Percentiles rank a stretch among this genome's conserved stretches.
Evolutionary conservation across 2,329 filamentous ascomycete species (phyloP).

Genomic region (Endothia cerciana): DNA sequence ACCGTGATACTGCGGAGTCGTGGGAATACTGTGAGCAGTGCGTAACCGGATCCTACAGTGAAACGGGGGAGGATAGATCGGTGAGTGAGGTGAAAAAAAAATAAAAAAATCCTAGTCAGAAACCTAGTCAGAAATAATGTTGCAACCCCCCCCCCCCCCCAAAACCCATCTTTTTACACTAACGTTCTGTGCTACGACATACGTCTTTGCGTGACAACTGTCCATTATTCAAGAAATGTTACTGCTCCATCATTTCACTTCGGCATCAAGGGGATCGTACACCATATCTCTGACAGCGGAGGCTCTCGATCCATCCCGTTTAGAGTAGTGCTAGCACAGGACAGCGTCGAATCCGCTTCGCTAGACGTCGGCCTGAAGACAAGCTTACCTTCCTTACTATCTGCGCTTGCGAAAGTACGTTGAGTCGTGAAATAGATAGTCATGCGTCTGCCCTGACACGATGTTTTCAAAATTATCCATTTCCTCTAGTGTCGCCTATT

Average conservation of each 20-base stretch:
- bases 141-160: no score
- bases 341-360: background rate
- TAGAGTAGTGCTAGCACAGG: background rate
- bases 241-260: no score
- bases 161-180: no score
- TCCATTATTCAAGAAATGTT: no score
- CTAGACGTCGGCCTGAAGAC: background rate
- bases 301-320: background rate
- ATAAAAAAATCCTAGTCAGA: no score
- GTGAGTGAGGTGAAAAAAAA: no score
- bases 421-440: background rate
- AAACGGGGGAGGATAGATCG: background rate
- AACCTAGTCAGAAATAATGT: no score
- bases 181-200: no score
- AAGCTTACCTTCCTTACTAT: background rate
- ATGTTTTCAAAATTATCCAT: background rate
- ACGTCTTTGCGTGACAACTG: no score
- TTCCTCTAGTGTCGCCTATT: slow-evolving; percentile 25
- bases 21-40: background rate
- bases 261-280: no score
- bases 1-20: background rate
- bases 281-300: background rate
- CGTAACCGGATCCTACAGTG: background rate
- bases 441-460: background rate
- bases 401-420: background rate